These are phyloP conservation scores for Linnemannia schmuckeri DNA, from an alignment of 192 early-diverging fungal species.

Conservation along the genomic window DNA sequence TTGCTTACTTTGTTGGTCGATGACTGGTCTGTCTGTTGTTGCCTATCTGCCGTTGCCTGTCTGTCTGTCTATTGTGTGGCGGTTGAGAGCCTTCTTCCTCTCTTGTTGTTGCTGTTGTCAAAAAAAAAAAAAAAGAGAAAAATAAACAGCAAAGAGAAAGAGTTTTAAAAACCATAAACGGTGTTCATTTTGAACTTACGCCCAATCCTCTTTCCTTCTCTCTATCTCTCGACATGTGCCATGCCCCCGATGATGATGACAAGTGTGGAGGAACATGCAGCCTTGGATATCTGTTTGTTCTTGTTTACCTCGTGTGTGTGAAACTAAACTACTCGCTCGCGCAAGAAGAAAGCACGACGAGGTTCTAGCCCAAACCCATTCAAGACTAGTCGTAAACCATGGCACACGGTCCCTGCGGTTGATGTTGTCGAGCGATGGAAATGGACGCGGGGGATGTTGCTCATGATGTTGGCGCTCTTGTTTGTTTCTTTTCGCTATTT, in stretches of 20 bases:
- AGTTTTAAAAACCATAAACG: neutral
- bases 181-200: neutral
- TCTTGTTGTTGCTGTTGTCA: neutral
- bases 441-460: neutral
- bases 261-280: neutral
- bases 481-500: neutral
- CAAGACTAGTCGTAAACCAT: neutral
- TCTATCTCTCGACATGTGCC: neutral
- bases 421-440: neutral
- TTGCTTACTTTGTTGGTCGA: neutral
- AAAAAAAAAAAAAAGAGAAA: neutral
- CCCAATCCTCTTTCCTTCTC: neutral
- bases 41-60: neutral
- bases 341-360: neutral
- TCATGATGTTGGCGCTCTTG: neutral
- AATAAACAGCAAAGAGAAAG: neutral
- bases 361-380: neutral
- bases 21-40: neutral
- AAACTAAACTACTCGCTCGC: neutral
- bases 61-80: neutral
- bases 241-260: neutral
- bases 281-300: neutral
- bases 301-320: neutral
- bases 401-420: neutral
- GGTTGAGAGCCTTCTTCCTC: neutral